Evolutionary conservation across 83 land plant genomes (phyloP), one percentile per base, ranked within the genome.

Genomic region (Diphasiastrum complanatum): DNA sequence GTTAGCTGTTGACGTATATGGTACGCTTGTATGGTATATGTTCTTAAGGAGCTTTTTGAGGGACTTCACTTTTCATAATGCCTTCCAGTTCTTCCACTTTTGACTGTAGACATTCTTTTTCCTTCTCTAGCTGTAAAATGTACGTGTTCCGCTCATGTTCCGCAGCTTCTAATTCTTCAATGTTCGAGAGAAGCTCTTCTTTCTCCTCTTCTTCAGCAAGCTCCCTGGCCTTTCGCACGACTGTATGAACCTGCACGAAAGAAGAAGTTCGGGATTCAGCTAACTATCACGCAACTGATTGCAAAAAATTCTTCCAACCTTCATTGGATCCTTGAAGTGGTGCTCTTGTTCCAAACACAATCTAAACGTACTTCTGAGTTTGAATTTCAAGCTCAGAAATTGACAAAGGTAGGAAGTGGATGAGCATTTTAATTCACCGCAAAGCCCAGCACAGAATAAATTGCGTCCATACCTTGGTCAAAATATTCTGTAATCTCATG

Each of bases 181-280:
- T 11, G 22, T 70, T 53, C 32, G 63, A 24, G 14, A 73, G 65
- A 20, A 93, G 30, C 20, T 73, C 79, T 64, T 93, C 98, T 37
- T 66, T 52, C 41, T 85, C 78, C 19, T 80, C 81, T 35, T 43
- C 60, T 14, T 78, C 86, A 2, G 80, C 63, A 35, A 85, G 16
- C 1, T 67, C 64, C 31, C 68, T 72, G 25, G 74, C 61, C 77
- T 78, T 81, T 45, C 33, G 60, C 41, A 89, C 47, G 48, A 79
- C 28, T 46, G 77, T 77, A 26, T 75, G 83, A 66, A 89, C 80
- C 98, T 93, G 88, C n/a, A n/a, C n/a, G n/a, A n/a, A n/a, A n/a
- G 88, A 2, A 35, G 10, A 64, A 25, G 11, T 2, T 0, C 29
- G 41, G 2, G 51, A 47, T 22, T 29, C 30, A 37, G n/a, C n/a